phyloP scores from a whole-genome alignment of 805 yeast species.

The Metschnikowia borealis region DNA sequence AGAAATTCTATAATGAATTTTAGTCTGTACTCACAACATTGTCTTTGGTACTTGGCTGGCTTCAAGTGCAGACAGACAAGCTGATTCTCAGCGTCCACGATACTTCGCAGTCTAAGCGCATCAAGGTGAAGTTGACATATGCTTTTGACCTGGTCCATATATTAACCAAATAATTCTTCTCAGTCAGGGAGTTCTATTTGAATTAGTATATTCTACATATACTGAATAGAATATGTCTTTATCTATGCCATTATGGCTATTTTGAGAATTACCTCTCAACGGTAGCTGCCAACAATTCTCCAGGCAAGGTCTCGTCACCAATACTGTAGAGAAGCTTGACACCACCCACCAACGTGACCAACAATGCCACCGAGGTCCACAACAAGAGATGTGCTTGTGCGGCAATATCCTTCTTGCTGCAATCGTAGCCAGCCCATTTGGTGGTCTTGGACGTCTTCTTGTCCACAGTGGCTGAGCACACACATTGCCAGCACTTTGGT shows the following conservation, averaged over 20 bases:
- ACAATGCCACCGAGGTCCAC: slow-evolving; percentile 56
- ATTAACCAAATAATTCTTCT: too few relatives aligned
- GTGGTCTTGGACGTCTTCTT: slow-evolving; percentile 43
- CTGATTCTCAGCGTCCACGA: too few relatives aligned
- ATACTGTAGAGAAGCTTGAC: slow-evolving; percentile 49
- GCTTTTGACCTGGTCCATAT: too few relatives aligned
- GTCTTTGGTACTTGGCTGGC: too few relatives aligned
- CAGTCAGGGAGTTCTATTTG: too few relatives aligned
- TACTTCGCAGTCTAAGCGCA: too few relatives aligned
- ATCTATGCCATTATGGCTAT: neutral
- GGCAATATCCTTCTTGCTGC: slow-evolving; percentile 65
- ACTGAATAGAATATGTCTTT: neutral
- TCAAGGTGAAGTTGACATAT: too few relatives aligned
- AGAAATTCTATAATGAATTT: too few relatives aligned
- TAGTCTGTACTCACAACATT: too few relatives aligned
- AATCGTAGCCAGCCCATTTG: slow-evolving; percentile 54
- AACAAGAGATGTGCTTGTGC: slow-evolving; percentile 63
- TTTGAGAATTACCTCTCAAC: slow-evolving; percentile 7
- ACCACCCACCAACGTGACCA: slow-evolving; percentile 46
- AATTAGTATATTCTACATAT: too few relatives aligned
- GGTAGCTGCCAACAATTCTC: slow-evolving; percentile 61
- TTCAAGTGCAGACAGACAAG: too few relatives aligned
- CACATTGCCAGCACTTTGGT: slow-evolving; percentile 47
- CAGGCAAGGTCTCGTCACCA: slow-evolving; percentile 64
- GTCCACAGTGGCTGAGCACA: slow-evolving; percentile 44